Evolutionary conservation across 495 filamentous ascomycete genomes (phyloP).

Genomic region (Penicillium egyptiacum): DNA sequence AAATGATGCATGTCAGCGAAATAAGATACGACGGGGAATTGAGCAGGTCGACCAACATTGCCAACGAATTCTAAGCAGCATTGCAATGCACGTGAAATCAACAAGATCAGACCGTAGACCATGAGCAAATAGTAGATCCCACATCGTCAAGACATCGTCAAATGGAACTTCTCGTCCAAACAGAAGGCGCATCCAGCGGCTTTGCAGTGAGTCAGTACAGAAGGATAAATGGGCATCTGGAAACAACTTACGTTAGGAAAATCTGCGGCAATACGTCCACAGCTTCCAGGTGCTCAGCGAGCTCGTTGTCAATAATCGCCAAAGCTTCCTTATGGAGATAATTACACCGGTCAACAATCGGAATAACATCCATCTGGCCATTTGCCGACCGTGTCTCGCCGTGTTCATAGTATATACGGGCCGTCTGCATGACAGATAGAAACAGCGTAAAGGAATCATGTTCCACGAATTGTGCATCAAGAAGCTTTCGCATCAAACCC

Average conservation of each 20-base stretch:
- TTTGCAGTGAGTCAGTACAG: slow-evolving; percentile 32
- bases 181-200: slow-evolving; percentile 90
- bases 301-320: slow-evolving; percentile 72
- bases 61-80: slow-evolving; percentile 93
- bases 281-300: slow-evolving; percentile 76
- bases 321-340: slow-evolving; percentile 82
- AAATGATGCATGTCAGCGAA: slow-evolving; percentile 27
- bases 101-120: slow-evolving; percentile 80
- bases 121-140: slow-evolving; percentile 90
- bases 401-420: slow-evolving; percentile 82
- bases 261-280: slow-evolving; percentile 95
- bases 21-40: background rate
- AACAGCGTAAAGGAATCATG: slow-evolving; percentile 91
- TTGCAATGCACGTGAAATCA: slow-evolving; percentile 85
- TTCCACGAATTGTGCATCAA: slow-evolving; percentile 74
- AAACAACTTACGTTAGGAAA: slow-evolving; percentile 72
- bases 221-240: background rate
- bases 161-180: slow-evolving; percentile 94
- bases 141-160: slow-evolving; percentile 76
- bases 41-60: slow-evolving; percentile 57
- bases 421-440: slow-evolving; percentile 78
- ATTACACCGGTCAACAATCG: slow-evolving; percentile 82
- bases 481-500: slow-evolving; percentile 58
- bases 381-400: slow-evolving; percentile 42
- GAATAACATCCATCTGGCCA: slow-evolving; percentile 56